These are phyloP conservation scores for Rhynchospora breviuscula DNA, from an alignment of 176 grass and related monocot species.

Conservation along the genomic window DNA sequence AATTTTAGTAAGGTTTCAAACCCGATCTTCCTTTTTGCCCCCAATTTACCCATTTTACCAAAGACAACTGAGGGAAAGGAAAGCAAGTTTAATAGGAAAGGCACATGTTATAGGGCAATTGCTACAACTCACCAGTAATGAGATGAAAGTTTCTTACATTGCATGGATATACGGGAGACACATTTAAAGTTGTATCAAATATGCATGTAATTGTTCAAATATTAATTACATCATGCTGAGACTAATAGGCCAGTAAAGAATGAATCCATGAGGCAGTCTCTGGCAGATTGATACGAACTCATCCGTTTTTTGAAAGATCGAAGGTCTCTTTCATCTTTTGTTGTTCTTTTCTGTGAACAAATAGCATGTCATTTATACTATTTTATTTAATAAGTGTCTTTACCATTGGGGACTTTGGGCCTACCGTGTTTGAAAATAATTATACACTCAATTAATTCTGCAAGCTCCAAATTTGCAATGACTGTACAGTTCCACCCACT, in stretches of 20 bases:
- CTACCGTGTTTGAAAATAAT: background rate
- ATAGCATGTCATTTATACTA: background rate
- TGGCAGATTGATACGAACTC: slow-evolving; percentile 38
- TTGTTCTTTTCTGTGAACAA: slow-evolving; percentile 34
- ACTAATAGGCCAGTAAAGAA: slow-evolving; percentile 52
- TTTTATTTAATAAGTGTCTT: background rate
- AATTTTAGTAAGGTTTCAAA: no score
- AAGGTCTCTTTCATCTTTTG: slow-evolving; percentile 62
- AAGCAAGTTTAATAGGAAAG: background rate
- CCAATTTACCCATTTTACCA: background rate
- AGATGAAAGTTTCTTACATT: background rate
- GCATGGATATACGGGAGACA: background rate
- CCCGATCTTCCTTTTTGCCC: background rate
- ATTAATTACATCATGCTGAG: slow-evolving; percentile 6
- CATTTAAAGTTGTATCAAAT: background rate
- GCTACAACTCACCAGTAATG: background rate
- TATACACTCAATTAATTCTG: background rate
- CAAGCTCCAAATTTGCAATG: background rate
- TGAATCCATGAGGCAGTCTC: slow-evolving; percentile 52
- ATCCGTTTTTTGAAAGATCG: slow-evolving; percentile 75
- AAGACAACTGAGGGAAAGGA: background rate
- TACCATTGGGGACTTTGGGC: background rate
- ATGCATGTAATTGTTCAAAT: background rate
- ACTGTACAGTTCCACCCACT: background rate
- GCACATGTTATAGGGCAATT: background rate